phyloP scores from a whole-genome alignment of 805 yeast species.

The Yarrowia phangngaensis region DNA sequence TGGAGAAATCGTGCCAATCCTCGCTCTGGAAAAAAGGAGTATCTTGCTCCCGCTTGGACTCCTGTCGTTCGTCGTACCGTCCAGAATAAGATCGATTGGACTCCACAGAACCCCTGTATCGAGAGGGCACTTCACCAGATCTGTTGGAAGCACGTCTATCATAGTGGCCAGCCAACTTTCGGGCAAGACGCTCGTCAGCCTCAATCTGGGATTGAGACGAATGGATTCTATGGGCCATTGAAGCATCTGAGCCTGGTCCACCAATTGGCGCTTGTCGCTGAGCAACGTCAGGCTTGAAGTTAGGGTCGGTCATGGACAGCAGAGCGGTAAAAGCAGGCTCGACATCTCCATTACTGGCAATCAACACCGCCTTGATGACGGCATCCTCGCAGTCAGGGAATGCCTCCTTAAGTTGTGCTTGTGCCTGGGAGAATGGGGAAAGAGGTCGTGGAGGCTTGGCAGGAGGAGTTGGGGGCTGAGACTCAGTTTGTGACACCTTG shows the following conservation, averaged over 20 bases:
- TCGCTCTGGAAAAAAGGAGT: conserved; percentile 40
- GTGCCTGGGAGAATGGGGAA: conserved; percentile 53
- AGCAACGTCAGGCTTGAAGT: conserved; percentile 35
- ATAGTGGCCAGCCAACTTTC: conserved; percentile 55
- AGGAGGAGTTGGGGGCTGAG: conserved; percentile 40
- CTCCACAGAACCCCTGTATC: conserved; percentile 14
- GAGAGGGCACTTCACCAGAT: conserved; percentile 19
- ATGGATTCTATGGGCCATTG: conserved; percentile 37
- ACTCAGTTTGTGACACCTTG: conserved; percentile 20
- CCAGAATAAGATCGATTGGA: conserved; percentile 33
- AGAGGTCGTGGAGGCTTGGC: conserved; percentile 58
- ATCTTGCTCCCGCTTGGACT: conserved; percentile 28
- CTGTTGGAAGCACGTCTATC: conserved; percentile 26
- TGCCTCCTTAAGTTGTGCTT: conserved; percentile 69
- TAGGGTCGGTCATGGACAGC: conserved; percentile 63
- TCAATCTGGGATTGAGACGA: conserved; percentile 44
- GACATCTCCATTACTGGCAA: conserved; percentile 76
- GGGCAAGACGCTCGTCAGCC: conserved; percentile 80
- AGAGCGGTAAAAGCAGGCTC: conserved; percentile 89
- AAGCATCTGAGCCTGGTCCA: conserved; percentile 29
- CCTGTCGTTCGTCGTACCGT: conserved; percentile 32
- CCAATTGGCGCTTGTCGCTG: conserved; percentile 35
- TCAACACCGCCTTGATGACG: conserved; percentile 69
- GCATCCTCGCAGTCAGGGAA: conserved; percentile 75
- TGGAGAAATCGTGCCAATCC: conserved; percentile 53